Conservation (phyloP, 2,329 filamentous ascomycete species). For the Penicillium paneum region DNA sequence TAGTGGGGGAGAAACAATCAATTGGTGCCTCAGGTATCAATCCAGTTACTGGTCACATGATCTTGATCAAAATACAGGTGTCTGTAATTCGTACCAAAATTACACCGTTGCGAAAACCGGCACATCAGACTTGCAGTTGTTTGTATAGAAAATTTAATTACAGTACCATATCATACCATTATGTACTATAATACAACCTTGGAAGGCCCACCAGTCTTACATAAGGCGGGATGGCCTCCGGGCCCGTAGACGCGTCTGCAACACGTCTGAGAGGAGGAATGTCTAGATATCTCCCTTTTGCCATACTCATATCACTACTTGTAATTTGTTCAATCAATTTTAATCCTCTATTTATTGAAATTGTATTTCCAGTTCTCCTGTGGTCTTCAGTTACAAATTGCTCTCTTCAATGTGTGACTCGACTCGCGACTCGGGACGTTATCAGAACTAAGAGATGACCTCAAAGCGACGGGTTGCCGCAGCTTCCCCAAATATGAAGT, state of each 20-base stretch:
- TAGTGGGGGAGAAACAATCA: constrained; percentile 7
- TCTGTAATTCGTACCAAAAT: not conserved
- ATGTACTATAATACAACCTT: not conserved
- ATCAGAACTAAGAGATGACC: constrained; percentile 28
- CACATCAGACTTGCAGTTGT: too few species aligned
- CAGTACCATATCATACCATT: not conserved
- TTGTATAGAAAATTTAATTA: not conserved
- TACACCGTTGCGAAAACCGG: too few species aligned
- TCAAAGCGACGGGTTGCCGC: constrained; percentile 56
- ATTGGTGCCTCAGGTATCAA: constrained; percentile 14
- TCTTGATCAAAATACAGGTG: too few species aligned
- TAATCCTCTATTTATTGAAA: not conserved
- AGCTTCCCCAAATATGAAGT: constrained; percentile 50
- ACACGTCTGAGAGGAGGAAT: constrained; percentile 2
- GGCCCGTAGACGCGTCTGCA: not conserved
- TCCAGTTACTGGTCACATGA: not conserved
- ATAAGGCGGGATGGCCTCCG: constrained; percentile 1
- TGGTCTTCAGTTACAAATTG: not conserved
- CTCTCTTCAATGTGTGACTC: not conserved
- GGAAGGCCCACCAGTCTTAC: not conserved
- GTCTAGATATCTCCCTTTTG: not conserved
- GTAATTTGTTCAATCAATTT: not conserved
- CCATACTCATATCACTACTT: constrained; percentile 1
- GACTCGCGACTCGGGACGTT: not conserved
- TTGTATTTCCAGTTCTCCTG: not conserved